These are phyloP conservation scores for Leucosporidium creatinivorum DNA, from an alignment of 768 basidiomycete species.

Conservation along the genomic window DNA sequence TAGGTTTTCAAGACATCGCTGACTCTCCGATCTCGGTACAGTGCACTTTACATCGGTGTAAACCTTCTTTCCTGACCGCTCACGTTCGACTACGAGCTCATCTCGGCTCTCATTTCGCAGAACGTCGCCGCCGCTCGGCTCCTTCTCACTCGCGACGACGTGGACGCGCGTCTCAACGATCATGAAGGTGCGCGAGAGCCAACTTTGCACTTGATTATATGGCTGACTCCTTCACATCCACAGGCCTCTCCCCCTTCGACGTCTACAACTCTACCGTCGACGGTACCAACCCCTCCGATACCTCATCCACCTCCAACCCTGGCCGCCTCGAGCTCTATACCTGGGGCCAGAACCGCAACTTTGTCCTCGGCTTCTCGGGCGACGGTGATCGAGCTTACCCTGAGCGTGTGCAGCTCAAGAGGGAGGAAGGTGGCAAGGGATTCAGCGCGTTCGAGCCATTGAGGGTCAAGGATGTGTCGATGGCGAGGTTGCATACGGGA, in stretches of 20 bases:
- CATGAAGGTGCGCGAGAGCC: slow-evolving; percentile 50
- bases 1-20: neutral
- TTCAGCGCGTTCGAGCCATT: slow-evolving; percentile 57
- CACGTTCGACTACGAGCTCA: neutral
- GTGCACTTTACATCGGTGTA: slow-evolving; percentile 58
- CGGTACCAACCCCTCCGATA: slow-evolving; percentile 55
- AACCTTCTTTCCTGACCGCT: slow-evolving; percentile 38
- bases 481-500: slow-evolving; percentile 89
- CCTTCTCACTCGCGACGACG: slow-evolving; percentile 65
- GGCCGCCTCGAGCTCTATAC: slow-evolving; percentile 60
- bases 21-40: neutral
- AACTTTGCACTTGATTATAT: neutral
- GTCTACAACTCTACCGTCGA: slow-evolving; percentile 82
- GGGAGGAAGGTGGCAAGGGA: slow-evolving; percentile 27
- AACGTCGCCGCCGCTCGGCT: slow-evolving; percentile 53
- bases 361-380: slow-evolving; percentile 75
- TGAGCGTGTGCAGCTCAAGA: slow-evolving; percentile 58
- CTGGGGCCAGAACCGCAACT: slow-evolving; percentile 86
- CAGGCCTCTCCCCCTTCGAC: slow-evolving; percentile 76
- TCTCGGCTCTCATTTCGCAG: neutral
- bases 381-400: slow-evolving; percentile 69
- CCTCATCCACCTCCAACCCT: slow-evolving; percentile 22
- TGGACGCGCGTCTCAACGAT: slow-evolving; percentile 67
- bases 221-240: neutral
- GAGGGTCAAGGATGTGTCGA: slow-evolving; percentile 58